These are phyloP conservation scores for Dalbergia cochinchinensis DNA, from an alignment of 306 rosid species.

Conservation along the genomic window DNA sequence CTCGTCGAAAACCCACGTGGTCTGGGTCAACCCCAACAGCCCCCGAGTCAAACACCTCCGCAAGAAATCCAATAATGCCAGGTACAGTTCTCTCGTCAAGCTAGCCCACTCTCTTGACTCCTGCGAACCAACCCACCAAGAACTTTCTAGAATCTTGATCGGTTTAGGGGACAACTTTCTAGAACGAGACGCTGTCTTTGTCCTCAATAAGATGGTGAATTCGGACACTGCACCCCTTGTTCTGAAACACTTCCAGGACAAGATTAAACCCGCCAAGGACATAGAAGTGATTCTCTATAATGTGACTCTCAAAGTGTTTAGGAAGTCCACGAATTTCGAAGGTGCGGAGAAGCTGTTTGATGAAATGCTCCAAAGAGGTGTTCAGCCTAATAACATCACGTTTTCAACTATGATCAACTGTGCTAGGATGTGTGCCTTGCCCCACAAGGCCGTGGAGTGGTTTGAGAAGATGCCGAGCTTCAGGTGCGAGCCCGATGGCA, in stretches of 20 bases:
- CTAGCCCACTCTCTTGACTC: constrained; percentile 65
- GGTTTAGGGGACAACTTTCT: constrained; percentile 52
- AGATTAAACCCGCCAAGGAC: constrained; percentile 53
- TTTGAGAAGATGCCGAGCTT: constrained; percentile 83
- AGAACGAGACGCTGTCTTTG: constrained; percentile 75
- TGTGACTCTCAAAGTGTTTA: constrained; percentile 73
- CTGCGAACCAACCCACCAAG: constrained; percentile 54
- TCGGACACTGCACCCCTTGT: constrained; percentile 64
- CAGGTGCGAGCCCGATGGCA: constrained; percentile 75
- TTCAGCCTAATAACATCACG: constrained; percentile 76
- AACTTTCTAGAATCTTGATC: constrained; percentile 54
- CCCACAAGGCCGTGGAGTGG: constrained; percentile 79
- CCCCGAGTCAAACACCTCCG: constrained; percentile 66
- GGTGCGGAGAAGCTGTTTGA: constrained; percentile 87
- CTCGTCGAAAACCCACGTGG: constrained; percentile 47
- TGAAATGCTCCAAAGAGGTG: constrained; percentile 75
- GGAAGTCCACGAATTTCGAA: constrained; percentile 67
- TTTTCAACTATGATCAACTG: constrained; percentile 84
- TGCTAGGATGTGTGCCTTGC: constrained; percentile 68
- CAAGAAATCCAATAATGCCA: constrained; percentile 54
- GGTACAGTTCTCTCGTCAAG: constrained; percentile 58
- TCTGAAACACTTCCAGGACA: constrained; percentile 60
- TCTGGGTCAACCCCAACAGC: constrained; percentile 84
- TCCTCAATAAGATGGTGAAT: constrained; percentile 71
- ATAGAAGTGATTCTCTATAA: constrained; percentile 63